Base-by-base conservation (phyloP, 805 yeast genomes). In the Ogataea nitratoaversa region DNA sequence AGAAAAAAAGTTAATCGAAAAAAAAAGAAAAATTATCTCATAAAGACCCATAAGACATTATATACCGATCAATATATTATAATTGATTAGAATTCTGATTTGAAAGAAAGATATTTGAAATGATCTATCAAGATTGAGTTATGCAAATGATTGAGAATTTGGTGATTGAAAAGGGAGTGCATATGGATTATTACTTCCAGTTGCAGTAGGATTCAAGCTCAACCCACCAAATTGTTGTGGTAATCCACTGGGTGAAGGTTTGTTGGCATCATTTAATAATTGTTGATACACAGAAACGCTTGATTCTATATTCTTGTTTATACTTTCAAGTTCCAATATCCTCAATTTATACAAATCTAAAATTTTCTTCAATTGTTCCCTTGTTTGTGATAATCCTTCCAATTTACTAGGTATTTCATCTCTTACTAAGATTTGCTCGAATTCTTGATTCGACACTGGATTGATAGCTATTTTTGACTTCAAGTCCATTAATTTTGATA, bases 281-380 rank as follows among this genome's bases (percentile, higher is more conserved):
- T 76, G 74, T 53, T 85, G 86, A 60, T 88, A 93, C 8, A 74
- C 63, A 31, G 74, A 69, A 38, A 84, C 76, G 14, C 95, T 93
- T 35, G 70, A 70, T 41, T 76, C 76, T 41, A 91, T 71, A 47
- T 85, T 84, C 45, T 76, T 74, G 53, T 87, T 83, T 51, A 91
- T 68, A 17, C 76, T 76, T 45, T 79, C 67, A 44, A 91, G 66
- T 47, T 91, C 97, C 50, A 89, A 85, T 56, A 84, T 79, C 53
- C 87, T 76, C 33, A 76, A 73, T 28, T 87, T 74, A 60, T 87
- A 84, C 59, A 85, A 78, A 42, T 87, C 96, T 46, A 93, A 78
- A 52, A 81, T 65, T 53, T 77, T 77, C 13, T 86, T 86, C 44
- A 93, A 68, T 45, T 79, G 75, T 0, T 89, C 87, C 47, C 95